phyloP scores from a whole-genome alignment of 2,329 filamentous ascomycete species.

The Fusarium euwallaceae region DNA sequence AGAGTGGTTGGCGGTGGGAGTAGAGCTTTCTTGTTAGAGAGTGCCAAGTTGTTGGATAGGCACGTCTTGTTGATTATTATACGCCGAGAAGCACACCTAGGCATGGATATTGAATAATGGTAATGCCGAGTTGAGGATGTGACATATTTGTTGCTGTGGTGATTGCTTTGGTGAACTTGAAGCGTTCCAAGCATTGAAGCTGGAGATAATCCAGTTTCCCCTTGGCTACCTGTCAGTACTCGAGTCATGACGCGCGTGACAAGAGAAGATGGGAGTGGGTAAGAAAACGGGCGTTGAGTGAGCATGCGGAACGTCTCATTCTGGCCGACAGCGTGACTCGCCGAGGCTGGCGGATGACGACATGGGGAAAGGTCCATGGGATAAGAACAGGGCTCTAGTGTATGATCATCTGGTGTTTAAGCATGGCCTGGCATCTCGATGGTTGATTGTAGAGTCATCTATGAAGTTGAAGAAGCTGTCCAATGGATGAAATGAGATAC shows the following conservation, averaged over 20 bases:
- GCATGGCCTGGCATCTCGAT: constrained; percentile 37
- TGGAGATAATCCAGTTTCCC: background rate
- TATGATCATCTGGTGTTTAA: constrained; percentile 29
- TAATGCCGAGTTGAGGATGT: constrained; percentile 44
- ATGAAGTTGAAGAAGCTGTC: background rate
- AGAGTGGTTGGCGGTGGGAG: constrained; percentile 8
- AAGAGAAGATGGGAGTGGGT: background rate
- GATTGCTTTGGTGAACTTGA: background rate
- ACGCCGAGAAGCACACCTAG: constrained; percentile 22
- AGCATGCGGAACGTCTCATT: constrained; percentile 31
- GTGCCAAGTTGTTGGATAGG: constrained; percentile 40
- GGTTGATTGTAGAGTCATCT: background rate
- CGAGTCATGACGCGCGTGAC: constrained; percentile 36
- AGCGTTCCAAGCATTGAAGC: background rate
- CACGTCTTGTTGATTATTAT: constrained; percentile 15
- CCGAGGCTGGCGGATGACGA: constrained; percentile 32
- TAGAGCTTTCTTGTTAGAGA: constrained; percentile 23
- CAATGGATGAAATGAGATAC: background rate
- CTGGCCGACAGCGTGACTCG: constrained; percentile 38
- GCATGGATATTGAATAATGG: constrained; percentile 49
- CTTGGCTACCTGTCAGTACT: background rate
- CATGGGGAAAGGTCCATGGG: constrained; percentile 19
- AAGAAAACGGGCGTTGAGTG: constrained; percentile 11
- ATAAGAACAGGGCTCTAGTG: background rate
- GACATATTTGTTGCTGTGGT: constrained; percentile 4